Evolutionary conservation across 257 asterid species (phyloP).

Genomic region (Lithospermum erythrorhizon): DNA sequence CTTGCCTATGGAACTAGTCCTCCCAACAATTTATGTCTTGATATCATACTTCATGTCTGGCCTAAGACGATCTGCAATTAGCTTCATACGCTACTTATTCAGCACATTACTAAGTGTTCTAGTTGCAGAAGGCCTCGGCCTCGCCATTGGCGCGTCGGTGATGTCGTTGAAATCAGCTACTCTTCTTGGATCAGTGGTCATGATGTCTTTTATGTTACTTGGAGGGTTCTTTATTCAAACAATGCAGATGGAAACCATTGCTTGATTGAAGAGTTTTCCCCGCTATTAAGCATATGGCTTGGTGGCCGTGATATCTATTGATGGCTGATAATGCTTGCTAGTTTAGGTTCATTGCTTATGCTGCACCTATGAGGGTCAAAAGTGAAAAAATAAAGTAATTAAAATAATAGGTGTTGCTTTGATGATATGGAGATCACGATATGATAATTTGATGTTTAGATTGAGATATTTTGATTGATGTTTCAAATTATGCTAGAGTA

Average conservation of each 20-base stretch:
- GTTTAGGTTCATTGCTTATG: background rate
- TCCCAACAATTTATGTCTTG: constrained; percentile 60
- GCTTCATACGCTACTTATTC: constrained; percentile 62
- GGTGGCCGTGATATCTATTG: background rate
- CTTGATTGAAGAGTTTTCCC: background rate
- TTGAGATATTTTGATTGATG: too few species aligned
- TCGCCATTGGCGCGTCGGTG: constrained; percentile 75
- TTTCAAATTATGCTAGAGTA: too few species aligned
- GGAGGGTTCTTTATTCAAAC: constrained; percentile 90
- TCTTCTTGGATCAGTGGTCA: constrained; percentile 72
- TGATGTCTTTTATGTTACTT: constrained; percentile 82
- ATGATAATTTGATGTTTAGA: too few species aligned
- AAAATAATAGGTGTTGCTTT: too few species aligned
- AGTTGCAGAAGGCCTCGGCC: constrained; percentile 90
- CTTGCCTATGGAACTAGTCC: constrained; percentile 71
- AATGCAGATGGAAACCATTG: constrained; percentile 26
- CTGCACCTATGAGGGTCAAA: background rate
- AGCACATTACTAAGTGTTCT: constrained; percentile 71
- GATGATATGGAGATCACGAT: too few species aligned
- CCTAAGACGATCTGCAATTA: constrained; percentile 32
- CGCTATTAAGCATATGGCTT: background rate
- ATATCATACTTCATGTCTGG: constrained; percentile 94
- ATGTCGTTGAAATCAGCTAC: constrained; percentile 86
- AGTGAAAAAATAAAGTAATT: background rate
- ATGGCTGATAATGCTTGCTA: background rate